Evolutionary conservation across 73 alveolate species (phyloP).

Genomic region (Urostyla sp.): DNA sequence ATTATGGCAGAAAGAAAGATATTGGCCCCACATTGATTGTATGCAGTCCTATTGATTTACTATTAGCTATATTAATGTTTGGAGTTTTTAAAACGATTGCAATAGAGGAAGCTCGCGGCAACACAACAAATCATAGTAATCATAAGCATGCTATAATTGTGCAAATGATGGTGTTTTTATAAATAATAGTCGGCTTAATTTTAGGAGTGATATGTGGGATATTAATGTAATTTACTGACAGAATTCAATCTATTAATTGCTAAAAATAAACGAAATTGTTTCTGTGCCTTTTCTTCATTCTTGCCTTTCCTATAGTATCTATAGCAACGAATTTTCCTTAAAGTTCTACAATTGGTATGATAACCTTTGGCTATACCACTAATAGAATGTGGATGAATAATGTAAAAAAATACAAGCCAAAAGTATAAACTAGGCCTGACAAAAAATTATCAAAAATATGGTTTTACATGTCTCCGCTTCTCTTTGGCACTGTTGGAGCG

Average conservation of each 20-base stretch:
- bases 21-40: constrained; percentile 55
- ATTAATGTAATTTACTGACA: too few species aligned
- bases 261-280: too few species aligned
- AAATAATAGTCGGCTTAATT: too few species aligned
- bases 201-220: too few species aligned
- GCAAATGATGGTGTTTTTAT: too few species aligned
- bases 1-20: constrained; percentile 45
- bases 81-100: constrained; percentile 38
- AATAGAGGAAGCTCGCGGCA: constrained; percentile 40
- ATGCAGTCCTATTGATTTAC: constrained; percentile 40
- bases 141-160: too few species aligned
- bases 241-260: too few species aligned
- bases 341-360: too few species aligned
- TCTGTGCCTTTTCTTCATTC: too few species aligned
- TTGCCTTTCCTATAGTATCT: too few species aligned
- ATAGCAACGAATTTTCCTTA: too few species aligned
- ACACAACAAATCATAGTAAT: too few species aligned
- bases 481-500: constrained; percentile 76
- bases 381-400: constrained; percentile 52
- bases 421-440: constrained; percentile 44
- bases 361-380: constrained; percentile 64
- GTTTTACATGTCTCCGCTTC: constrained; percentile 49
- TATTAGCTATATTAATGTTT: constrained; percentile 56
- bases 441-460: constrained; percentile 33
- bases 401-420: background rate